Evolutionary conservation across 2,329 filamentous ascomycete genomes (phyloP), one percentile per base, ranked within the genome.

Genomic region (Nigrospora osmanthi): DNA sequence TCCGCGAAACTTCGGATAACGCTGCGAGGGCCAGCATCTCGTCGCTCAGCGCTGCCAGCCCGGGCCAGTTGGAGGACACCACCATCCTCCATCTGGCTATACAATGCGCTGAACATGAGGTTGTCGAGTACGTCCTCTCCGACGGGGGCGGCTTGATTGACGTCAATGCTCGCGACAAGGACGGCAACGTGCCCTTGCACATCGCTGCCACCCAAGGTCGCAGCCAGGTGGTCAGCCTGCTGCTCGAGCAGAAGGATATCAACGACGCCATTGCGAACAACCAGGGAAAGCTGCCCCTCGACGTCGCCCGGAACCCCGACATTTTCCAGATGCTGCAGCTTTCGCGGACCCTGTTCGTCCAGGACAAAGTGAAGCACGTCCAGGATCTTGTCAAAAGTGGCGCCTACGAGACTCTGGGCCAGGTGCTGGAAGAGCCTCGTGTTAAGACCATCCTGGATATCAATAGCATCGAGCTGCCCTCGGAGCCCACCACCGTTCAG

Each of bases 291-390:
- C 78, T 89, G 4, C 83, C 93, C 6, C 78, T 97, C 42, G 93
- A 98, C 58, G 73, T 96, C 36, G 89, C 93, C 5, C 83, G 90
- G 35, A 96, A 83, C 23, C 89, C 93, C 1, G 91, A 97, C 15
- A 96, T 97, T 46, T 97, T 95, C 69, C 90, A 97, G 66, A 84
- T 91, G 58, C 75, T 98, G 43, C 93, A 98, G 65, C 81, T 97
- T 14, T 84, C 89, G 10, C 80, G 90, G 38, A 95, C 90, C 5
- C 72, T 96, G 42, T 97, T 91, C 62, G 84, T 94, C 45, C 93
- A 98, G 57, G 77, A 76, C 51, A 94, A 91, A 62, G 81, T 94
- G 13, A 83, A 82, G 57, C 82, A 91, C 60, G 83, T 97, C 9
- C 91, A 97, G 57, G 78, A 83, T 13, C 72, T 95, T 43, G 83